A percentile compares a stretch with the other conserved stretches of the same genome.
phyloP scores from a whole-genome alignment of 345 rosid genomes.

The Clausena lansium region DNA sequence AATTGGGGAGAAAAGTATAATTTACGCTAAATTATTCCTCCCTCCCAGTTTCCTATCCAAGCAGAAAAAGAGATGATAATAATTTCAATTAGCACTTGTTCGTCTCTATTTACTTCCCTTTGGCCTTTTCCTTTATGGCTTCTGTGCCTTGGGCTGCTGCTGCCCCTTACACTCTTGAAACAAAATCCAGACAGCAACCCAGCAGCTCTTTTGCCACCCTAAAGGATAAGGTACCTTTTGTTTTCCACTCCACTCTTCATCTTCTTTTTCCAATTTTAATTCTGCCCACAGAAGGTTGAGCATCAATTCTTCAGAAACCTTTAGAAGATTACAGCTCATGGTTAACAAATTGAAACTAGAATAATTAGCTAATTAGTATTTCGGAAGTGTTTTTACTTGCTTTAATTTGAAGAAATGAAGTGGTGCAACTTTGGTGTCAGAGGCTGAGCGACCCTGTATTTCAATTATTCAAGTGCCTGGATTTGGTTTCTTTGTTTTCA shows the following conservation, averaged over 20 bases:
- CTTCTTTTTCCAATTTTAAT: neutral
- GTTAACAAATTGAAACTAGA: neutral
- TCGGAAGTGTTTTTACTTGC: neutral
- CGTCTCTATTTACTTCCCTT: neutral
- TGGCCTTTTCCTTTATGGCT: constrained; percentile 43
- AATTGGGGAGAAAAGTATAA: neutral
- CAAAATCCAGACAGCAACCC: constrained; percentile 26
- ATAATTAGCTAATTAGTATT: neutral
- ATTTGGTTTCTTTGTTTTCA: neutral
- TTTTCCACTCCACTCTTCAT: neutral
- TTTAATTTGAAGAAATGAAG: neutral
- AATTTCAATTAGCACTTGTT: neutral
- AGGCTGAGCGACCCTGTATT: neutral
- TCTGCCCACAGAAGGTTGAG: neutral
- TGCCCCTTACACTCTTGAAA: constrained; percentile 22
- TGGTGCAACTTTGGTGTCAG: neutral
- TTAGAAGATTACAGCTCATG: neutral
- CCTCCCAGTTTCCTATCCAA: neutral
- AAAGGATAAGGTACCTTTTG: constrained; percentile 39
- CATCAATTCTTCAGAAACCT: neutral
- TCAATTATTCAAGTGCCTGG: neutral
- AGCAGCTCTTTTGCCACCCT: constrained; percentile 20
- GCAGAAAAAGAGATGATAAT: neutral
- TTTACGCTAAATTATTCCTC: neutral
- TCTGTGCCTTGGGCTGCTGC: constrained; percentile 39